phyloP scores from a whole-genome alignment of 768 basidiomycete species.

The Leccinellum albellum region DNA sequence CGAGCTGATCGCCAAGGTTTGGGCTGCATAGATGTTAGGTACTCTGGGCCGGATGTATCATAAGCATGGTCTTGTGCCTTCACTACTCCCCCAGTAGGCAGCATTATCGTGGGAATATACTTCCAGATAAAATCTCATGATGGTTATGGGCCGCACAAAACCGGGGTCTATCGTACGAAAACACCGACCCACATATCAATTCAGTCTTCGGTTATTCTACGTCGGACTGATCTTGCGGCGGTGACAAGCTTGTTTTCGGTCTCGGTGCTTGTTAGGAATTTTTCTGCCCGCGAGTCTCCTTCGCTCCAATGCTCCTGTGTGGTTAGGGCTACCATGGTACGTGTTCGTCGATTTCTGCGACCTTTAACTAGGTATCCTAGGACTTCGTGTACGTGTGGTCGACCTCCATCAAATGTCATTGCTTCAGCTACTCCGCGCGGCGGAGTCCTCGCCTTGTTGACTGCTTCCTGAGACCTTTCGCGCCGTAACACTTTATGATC shows the following conservation, averaged over 20 bases:
- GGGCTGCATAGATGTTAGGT: constrained; percentile 60
- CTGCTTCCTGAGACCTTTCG: background rate
- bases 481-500: background rate
- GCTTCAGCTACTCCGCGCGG: background rate
- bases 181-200: no score
- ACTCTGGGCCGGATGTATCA: background rate
- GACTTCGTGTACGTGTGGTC: background rate
- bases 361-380: background rate
- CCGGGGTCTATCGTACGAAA: background rate
- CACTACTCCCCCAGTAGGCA: background rate
- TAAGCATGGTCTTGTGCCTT: background rate
- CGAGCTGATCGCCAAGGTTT: constrained; percentile 77
- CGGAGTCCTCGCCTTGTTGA: background rate
- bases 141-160: background rate
- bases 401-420: background rate
- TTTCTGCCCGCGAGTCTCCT: no score
- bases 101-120: background rate
- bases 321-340: background rate
- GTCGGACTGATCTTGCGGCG: no score
- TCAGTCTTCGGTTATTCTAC: no score
- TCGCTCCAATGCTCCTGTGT: no score
- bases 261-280: background rate
- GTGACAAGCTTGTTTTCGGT: background rate
- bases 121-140: background rate
- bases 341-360: background rate